phyloP scores from a whole-genome alignment of 1,284 basidiomycete genomes.

The Ceratobasidium sp. region DNA sequence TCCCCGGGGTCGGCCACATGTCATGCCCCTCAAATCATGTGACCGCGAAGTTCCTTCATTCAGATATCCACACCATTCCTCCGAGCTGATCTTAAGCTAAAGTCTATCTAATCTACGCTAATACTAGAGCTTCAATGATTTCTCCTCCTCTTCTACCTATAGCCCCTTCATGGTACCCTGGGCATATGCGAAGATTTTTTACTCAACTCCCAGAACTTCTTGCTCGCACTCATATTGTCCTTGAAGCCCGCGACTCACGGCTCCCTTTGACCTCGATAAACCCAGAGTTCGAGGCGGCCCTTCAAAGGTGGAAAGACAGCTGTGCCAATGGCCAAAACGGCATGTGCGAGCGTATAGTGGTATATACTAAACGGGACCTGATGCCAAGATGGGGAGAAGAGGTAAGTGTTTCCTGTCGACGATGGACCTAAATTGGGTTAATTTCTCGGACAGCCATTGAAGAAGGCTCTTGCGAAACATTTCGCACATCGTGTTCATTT shows the following conservation, averaged over 20 bases:
- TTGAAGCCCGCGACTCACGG: slow-evolving; percentile 94
- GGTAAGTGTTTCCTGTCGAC: slow-evolving; percentile 64
- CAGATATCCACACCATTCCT: not conserved
- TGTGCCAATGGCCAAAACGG: slow-evolving; percentile 70
- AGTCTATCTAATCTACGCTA: not conserved
- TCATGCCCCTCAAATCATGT: slow-evolving; percentile 9
- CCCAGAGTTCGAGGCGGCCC: slow-evolving; percentile 83
- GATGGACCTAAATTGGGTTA: slow-evolving; percentile 3
- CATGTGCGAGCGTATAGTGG: slow-evolving; percentile 86
- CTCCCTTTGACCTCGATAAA: slow-evolving; percentile 96
- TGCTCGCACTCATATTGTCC: slow-evolving; percentile 88
- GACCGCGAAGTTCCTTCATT: slow-evolving; percentile 7
- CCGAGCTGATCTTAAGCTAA: not conserved
- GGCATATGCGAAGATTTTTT: slow-evolving; percentile 95
- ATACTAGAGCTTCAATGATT: not conserved
- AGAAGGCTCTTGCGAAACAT: slow-evolving; percentile 60
- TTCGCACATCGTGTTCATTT: slow-evolving; percentile 65
- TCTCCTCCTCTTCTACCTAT: slow-evolving; percentile 63
- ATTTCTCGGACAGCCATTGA: slow-evolving; percentile 58
- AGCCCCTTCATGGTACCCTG: slow-evolving; percentile 96
- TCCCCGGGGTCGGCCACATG: not conserved
- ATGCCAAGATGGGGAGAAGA: slow-evolving; percentile 88
- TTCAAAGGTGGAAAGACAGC: slow-evolving; percentile 62
- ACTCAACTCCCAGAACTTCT: slow-evolving; percentile 83
- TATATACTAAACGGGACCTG: slow-evolving; percentile 94